Conservation (phyloP, 2,329 filamentous ascomycete species). For the Zasmidium citrigriseum region DNA sequence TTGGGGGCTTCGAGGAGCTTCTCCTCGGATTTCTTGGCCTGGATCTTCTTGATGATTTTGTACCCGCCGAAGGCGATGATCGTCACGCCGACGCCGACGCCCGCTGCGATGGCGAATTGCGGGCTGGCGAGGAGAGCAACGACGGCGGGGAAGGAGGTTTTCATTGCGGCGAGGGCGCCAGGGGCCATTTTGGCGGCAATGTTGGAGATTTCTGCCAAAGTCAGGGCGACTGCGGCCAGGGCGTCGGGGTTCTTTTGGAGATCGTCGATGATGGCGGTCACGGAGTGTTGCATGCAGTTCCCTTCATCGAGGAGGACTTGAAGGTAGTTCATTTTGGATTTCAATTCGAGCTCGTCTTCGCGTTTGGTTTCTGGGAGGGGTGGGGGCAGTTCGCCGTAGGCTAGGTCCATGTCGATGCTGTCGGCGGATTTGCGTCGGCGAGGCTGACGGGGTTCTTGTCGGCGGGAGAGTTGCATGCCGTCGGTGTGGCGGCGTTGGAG, state of each 20-base stretch:
- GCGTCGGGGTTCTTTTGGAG: slow-evolving; percentile 83
- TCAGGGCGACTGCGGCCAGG: slow-evolving; percentile 89
- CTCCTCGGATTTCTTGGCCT: slow-evolving; percentile 41
- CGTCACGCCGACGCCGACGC: slow-evolving; percentile 87
- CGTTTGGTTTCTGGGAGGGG: slow-evolving; percentile 57
- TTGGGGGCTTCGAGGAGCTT: slow-evolving; percentile 10
- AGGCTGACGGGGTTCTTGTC: slow-evolving; percentile 18
- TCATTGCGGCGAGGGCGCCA: slow-evolving; percentile 71
- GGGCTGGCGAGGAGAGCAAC: slow-evolving; percentile 85
- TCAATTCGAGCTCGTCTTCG: slow-evolving; percentile 59
- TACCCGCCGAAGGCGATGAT: slow-evolving; percentile 94
- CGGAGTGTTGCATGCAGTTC: slow-evolving; percentile 83
- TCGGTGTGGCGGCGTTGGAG: slow-evolving; percentile 48
- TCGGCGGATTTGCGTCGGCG: slow-evolving; percentile 41
- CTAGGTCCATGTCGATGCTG: slow-evolving; percentile 84
- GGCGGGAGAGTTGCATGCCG: slow-evolving; percentile 24
- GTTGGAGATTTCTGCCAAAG: slow-evolving; percentile 85
- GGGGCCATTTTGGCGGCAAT: slow-evolving; percentile 83
- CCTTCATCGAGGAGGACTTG: slow-evolving; percentile 81
- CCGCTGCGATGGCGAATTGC: slow-evolving; percentile 90
- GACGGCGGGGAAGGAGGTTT: slow-evolving; percentile 79
- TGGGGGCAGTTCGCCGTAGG: slow-evolving; percentile 81
- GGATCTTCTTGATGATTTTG: slow-evolving; percentile 92
- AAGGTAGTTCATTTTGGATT: slow-evolving; percentile 70
- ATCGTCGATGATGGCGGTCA: slow-evolving; percentile 77